Evolutionary conservation across 345 rosid genomes (phyloP), one percentile per base, ranked within the genome.

Genomic region (Theobroma cacao): DNA sequence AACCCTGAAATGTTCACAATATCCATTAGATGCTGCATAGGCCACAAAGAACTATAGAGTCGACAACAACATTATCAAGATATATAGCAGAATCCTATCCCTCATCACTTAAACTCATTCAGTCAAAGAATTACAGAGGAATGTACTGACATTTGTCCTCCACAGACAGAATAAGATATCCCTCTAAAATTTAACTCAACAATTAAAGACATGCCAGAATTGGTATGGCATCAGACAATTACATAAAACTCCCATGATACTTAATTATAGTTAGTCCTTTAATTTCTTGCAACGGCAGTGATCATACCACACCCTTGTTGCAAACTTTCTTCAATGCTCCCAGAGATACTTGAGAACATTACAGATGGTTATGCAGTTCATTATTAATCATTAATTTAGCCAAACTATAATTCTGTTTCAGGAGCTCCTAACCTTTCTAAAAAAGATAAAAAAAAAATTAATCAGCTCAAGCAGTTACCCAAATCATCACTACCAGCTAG

Each of bases 1-100:
- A 33, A 87, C 99, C 94, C 99, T 92, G 86, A 65, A 84, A 78
- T 28, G 48, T 61, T 14, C 28, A 34, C 26, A 76, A 50, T n/a
- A 77, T 77, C 17, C 45, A 45, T 75, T 12, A 38, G 4, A 22
- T 28, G 61, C 75, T 18, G 31, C 28, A 40, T 9, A 72, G 38
- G 20, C 5, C 3, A 50, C 4, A 1, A 30, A 38, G 4, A 22
- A 55, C 28, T 2, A 24, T 1, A 43, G n/a, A 40, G 36, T 18
- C n/a, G 52, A 47, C 1, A 47, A 0, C n/a, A 3, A 3, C 3
- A 13, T 38, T 7, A 40, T 40, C 43, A 40, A 38, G n/a, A 5
- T 0, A 45, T 45, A 45, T 12, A 11, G 50, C 17, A 45, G 50
- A 4, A 45, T 45, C 3, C 2, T 45, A 38, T 38, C 40, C 2